Evolutionary conservation across 495 filamentous ascomycete species (phyloP).

Genomic region (Lindgomyces ingoldianus): DNA sequence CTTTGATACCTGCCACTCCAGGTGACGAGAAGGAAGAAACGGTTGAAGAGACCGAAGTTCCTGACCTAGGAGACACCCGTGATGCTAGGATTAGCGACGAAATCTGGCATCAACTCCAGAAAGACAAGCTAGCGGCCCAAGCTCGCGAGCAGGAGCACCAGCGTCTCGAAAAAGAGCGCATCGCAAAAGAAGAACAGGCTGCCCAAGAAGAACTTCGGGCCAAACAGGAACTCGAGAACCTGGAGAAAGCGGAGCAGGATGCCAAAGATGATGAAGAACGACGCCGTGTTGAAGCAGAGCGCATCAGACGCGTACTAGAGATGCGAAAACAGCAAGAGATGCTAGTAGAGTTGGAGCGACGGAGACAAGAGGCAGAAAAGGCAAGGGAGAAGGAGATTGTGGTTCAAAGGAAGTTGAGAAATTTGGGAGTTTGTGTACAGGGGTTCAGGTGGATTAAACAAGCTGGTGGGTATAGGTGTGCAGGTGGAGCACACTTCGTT

Average conservation of each 20-base stretch:
- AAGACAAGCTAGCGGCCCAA: slow-evolving; percentile 47
- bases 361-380: slow-evolving; percentile 44
- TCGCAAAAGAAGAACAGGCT: slow-evolving; percentile 12
- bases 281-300: slow-evolving; percentile 8
- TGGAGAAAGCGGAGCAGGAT: slow-evolving; percentile 12
- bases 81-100: slow-evolving; percentile 62
- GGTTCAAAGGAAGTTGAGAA: slow-evolving; percentile 40
- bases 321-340: too few species aligned
- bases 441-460: slow-evolving; percentile 47
- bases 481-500: slow-evolving; percentile 54
- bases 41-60: too few species aligned
- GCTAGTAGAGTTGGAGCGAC: slow-evolving; percentile 32
- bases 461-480: slow-evolving; percentile 51
- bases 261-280: slow-evolving; percentile 18
- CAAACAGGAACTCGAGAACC: too few species aligned
- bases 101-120: slow-evolving; percentile 61
- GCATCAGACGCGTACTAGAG: too few species aligned
- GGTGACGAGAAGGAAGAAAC: too few species aligned
- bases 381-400: slow-evolving; percentile 38
- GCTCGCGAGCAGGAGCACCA: slow-evolving; percentile 16
- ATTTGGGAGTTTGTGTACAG: slow-evolving; percentile 42
- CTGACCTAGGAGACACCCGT: slow-evolving; percentile 43
- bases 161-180: slow-evolving; percentile 11
- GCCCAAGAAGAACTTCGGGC: too few species aligned
- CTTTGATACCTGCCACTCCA: too few species aligned